A percentile compares a stretch with the other conserved stretches of the same genome.
Conservation (phyloP, 305 asterid species). For the Fraxinus paxiana region DNA sequence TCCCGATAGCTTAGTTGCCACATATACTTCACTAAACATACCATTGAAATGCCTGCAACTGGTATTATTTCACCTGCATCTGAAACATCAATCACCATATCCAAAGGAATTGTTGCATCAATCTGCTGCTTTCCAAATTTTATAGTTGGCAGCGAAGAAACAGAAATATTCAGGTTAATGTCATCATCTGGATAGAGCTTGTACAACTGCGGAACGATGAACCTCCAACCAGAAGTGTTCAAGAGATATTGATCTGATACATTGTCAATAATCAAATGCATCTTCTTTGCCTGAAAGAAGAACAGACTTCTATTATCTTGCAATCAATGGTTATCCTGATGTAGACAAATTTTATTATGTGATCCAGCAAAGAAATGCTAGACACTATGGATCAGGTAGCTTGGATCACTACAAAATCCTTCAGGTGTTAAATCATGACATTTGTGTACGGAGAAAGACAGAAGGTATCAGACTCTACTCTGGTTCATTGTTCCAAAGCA, state of each 20-base stretch:
- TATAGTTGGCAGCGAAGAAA: conserved; percentile 55
- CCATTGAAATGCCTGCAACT: conserved; percentile 74
- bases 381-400: background rate
- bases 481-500: background rate
- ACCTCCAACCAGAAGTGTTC: conserved; percentile 90
- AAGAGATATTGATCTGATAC: conserved; percentile 57
- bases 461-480: background rate
- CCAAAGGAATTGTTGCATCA: conserved; percentile 48
- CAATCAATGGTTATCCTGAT: conserved; percentile 16
- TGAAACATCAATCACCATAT: conserved; percentile 61
- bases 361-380: conserved; percentile 19
- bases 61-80: conserved; percentile 57
- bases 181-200: conserved; percentile 67
- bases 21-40: conserved; percentile 24
- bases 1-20: background rate
- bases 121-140: conserved; percentile 46
- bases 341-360: conserved; percentile 4
- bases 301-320: conserved; percentile 14
- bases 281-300: conserved; percentile 56
- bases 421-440: background rate
- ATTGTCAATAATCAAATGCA: conserved; percentile 74
- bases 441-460: background rate
- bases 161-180: conserved; percentile 68
- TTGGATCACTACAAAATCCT: background rate
- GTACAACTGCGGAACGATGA: conserved; percentile 76